A percentile compares a stretch with the other conserved stretches of the same genome.
These are phyloP conservation scores for Cystobasidium sp. DNA, from an alignment of 1,284 basidiomycete species.

Conservation along the genomic window DNA sequence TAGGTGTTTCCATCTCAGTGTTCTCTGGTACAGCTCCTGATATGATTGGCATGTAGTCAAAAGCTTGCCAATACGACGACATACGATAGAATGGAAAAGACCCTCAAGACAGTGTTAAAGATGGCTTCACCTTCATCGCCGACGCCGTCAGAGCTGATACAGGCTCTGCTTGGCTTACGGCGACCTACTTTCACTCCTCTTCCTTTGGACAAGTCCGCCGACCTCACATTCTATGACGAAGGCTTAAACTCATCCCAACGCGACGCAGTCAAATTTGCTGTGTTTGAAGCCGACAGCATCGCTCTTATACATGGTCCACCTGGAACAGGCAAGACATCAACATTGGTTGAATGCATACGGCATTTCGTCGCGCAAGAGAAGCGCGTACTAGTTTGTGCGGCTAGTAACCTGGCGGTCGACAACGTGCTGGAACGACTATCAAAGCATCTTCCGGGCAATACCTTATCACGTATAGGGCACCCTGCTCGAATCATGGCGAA, in stretches of 20 bases:
- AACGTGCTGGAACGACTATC: conserved; percentile 55
- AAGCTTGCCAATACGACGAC: conserved; percentile 44
- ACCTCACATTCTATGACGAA: conserved; percentile 73
- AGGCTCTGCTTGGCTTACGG: conserved; percentile 33
- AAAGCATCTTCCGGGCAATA: conserved; percentile 24
- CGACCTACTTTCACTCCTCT: conserved; percentile 49
- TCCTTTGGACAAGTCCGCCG: conserved; percentile 46
- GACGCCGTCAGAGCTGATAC: conserved; percentile 23
- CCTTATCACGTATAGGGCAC: conserved; percentile 80
- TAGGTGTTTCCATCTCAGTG: conserved; percentile 3
- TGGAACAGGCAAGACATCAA: conserved; percentile 85
- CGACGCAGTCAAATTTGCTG: conserved; percentile 73
- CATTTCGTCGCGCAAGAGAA: conserved; percentile 68
- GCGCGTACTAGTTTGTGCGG: conserved; percentile 79
- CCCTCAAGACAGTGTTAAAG: conserved; percentile 27
- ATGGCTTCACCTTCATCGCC: conserved; percentile 18
- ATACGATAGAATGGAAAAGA: conserved; percentile 45
- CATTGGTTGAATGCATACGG: conserved; percentile 84
- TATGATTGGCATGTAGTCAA: not conserved
- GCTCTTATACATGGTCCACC: conserved; percentile 71
- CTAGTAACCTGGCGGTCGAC: conserved; percentile 83
- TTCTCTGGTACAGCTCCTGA: not conserved
- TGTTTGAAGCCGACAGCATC: conserved; percentile 71
- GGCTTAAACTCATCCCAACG: conserved; percentile 82
- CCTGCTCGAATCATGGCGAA: conserved; percentile 86